A percentile compares a stretch with the other conserved stretches of the same genome.
phyloP scores from a whole-genome alignment of 2,329 filamentous ascomycete genomes.

The Paecilomyces niveus region DNA sequence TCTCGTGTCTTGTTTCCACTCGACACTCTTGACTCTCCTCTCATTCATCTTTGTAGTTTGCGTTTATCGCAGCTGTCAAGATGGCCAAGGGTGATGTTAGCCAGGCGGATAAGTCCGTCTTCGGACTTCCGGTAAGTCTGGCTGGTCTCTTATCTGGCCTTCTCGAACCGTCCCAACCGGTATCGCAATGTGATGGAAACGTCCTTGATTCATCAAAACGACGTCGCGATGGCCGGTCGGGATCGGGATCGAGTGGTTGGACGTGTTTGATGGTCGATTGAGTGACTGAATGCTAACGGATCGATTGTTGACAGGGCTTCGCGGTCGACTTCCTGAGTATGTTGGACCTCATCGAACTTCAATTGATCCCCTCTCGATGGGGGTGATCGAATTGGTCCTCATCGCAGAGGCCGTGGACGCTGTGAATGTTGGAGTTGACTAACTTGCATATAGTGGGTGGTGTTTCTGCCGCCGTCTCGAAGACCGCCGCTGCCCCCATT shows the following conservation, averaged over 20 bases:
- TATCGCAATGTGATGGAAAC: neutral
- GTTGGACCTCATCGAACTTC: conserved; percentile 38
- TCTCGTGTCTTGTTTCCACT: conserved; percentile 27
- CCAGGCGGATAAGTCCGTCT: conserved; percentile 47
- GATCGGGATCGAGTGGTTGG: neutral
- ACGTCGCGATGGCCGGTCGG: neutral
- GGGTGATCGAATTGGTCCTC: neutral
- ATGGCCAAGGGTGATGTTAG: conserved; percentile 42
- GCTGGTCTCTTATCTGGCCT: conserved; percentile 9
- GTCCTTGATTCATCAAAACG: neutral
- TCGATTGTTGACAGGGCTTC: conserved; percentile 61
- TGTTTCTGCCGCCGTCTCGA: conserved; percentile 99
- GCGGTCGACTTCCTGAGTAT: conserved; percentile 98
- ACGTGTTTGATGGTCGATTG: conserved; percentile 3
- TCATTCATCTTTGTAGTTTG: conserved; percentile 24
- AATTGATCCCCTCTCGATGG: neutral
- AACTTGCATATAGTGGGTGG: conserved; percentile 75
- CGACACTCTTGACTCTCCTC: conserved; percentile 26
- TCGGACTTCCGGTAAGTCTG: conserved; percentile 46
- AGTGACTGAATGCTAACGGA: conserved; percentile 19
- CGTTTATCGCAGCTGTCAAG: conserved; percentile 31
- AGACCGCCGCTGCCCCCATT: conserved; percentile 99
- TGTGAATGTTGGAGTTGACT: conserved; percentile 22
- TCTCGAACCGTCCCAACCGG: conserved; percentile 7
- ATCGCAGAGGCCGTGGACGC: neutral